Evolutionary conservation across 768 basidiomycete species (phyloP).

Genomic region (Russula griseocarnosa): DNA sequence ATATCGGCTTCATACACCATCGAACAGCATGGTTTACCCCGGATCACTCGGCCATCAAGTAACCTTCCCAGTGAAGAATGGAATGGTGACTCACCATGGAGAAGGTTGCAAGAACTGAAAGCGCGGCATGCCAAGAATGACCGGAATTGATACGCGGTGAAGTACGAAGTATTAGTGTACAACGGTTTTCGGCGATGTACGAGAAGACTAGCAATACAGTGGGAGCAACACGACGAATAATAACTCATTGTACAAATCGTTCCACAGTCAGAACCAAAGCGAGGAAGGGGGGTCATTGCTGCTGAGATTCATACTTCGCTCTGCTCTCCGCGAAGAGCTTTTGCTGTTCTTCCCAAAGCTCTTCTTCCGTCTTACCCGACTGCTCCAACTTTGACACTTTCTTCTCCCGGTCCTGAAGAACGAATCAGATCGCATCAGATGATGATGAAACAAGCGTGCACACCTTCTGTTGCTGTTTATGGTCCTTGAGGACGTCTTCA

Average conservation of each 20-base stretch:
- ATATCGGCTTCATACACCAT: constrained; percentile 81
- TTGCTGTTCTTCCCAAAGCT: constrained; percentile 84
- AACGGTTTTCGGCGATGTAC: constrained; percentile 20
- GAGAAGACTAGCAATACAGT: constrained; percentile 21
- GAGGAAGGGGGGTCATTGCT: constrained; percentile 14
- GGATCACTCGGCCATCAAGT: constrained; percentile 35
- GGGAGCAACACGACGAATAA: constrained; percentile 15
- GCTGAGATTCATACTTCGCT: constrained; percentile 66
- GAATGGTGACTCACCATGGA: constrained; percentile 66
- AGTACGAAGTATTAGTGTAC: constrained; percentile 29
- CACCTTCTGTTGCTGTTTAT: constrained; percentile 94
- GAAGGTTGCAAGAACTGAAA: constrained; percentile 53
- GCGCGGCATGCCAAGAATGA: constrained; percentile 37
- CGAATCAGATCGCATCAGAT: constrained; percentile 14
- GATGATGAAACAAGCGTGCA: constrained; percentile 28
- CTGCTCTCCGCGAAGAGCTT: constrained; percentile 89
- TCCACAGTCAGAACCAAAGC: constrained; percentile 14
- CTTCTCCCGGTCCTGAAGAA: constrained; percentile 75
- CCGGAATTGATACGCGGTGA: constrained; percentile 36
- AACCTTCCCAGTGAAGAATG: constrained; percentile 41
- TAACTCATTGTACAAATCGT: constrained; percentile 25
- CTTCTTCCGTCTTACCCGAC: constrained; percentile 87
- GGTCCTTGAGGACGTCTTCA: constrained; percentile 89
- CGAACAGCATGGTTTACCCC: constrained; percentile 76
- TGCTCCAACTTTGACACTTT: constrained; percentile 87